These are phyloP conservation scores for Naganishia sp. DNA, from an alignment of 1,284 basidiomycete species.

Conservation along the genomic window DNA sequence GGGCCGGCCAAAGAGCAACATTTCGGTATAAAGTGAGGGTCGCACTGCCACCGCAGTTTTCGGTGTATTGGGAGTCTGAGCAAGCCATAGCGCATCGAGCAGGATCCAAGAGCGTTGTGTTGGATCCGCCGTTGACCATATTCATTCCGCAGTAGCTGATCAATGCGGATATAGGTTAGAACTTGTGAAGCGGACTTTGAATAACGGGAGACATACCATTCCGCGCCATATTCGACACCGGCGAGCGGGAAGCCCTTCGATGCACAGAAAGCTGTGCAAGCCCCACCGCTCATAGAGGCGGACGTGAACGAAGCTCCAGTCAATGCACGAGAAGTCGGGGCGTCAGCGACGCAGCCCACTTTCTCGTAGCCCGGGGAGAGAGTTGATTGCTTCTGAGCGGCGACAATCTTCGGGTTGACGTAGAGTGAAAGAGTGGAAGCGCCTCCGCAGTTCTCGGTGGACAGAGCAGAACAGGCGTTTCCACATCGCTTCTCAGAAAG, in stretches of 20 bases:
- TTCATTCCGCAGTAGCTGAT: constrained; percentile 36
- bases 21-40: constrained; percentile 59
- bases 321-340: constrained; percentile 11
- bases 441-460: constrained; percentile 46
- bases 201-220: constrained; percentile 36
- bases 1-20: constrained; percentile 57
- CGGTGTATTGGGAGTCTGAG: constrained; percentile 37
- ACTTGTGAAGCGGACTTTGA: background rate
- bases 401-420: constrained; percentile 59
- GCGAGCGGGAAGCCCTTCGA: constrained; percentile 39
- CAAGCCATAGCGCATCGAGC: constrained; percentile 42
- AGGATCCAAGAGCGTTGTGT: constrained; percentile 38
- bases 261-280: constrained; percentile 36
- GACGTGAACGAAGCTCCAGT: constrained; percentile 27
- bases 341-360: constrained; percentile 31
- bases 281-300: constrained; percentile 24
- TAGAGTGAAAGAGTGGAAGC: constrained; percentile 54
- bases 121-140: constrained; percentile 41
- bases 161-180: background rate
- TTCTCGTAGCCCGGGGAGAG: constrained; percentile 29
- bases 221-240: constrained; percentile 42
- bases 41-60: constrained; percentile 46
- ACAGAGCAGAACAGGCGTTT: constrained; percentile 41
- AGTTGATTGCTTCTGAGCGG: constrained; percentile 46
- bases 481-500: constrained; percentile 38